Percentiles rank a stretch among this genome's conserved stretches.
Evolutionary conservation across 495 filamentous ascomycete genomes (phyloP).

Genomic region (Trichodelitschia bisporula): DNA sequence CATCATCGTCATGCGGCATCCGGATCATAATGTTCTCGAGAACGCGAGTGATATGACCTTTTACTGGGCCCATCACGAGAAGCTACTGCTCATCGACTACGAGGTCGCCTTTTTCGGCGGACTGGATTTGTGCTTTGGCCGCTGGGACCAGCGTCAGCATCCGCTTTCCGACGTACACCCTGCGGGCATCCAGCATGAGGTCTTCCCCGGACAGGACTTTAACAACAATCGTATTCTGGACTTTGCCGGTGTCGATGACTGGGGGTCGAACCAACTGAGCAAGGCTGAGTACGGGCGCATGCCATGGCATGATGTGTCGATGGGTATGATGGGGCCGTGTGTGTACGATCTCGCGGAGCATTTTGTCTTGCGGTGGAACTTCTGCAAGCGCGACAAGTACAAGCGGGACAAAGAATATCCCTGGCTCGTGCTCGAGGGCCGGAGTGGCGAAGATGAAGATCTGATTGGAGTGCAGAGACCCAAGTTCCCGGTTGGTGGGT

Average conservation of each 20-base stretch:
- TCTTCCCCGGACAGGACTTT: conserved; percentile 92
- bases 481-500: conserved; percentile 64
- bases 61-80: conserved; percentile 97
- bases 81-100: conserved; percentile 88
- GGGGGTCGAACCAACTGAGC: conserved; percentile 79
- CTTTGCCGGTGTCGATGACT: conserved; percentile 72
- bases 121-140: conserved; percentile 85
- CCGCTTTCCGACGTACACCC: conserved; percentile 72
- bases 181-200: conserved; percentile 49
- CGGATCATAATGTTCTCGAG: conserved; percentile 84
- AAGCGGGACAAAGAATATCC: conserved; percentile 59
- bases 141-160: conserved; percentile 78
- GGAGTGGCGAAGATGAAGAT: conserved; percentile 56
- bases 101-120: conserved; percentile 76
- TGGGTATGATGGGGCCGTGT: conserved; percentile 70
- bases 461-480: conserved; percentile 70
- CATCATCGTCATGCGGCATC: conserved; percentile 74
- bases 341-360: conserved; percentile 93
- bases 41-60: conserved; percentile 93
- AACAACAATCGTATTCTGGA: conserved; percentile 88
- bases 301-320: conserved; percentile 93
- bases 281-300: conserved; percentile 85
- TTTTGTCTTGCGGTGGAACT: conserved; percentile 91
- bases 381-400: conserved; percentile 92
- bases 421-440: conserved; percentile 63